Base-by-base conservation (phyloP, 495 filamentous ascomycete genomes). In the Penicillium ochrochloron region DNA sequence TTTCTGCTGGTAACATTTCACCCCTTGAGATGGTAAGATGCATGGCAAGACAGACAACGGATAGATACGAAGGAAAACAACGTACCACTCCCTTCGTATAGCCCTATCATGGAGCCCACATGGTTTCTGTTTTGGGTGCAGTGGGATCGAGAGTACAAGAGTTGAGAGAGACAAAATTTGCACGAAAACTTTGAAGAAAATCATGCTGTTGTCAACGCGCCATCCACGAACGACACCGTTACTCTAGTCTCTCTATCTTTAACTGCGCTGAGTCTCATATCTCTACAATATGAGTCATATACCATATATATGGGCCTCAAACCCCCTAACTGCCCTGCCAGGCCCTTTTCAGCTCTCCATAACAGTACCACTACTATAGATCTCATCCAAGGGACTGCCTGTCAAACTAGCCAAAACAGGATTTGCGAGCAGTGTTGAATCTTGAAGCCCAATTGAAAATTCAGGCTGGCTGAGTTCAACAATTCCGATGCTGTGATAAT, bases 11-110 rank as follows among this genome's bases (percentile, higher is more conserved):
- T 14, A 55, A 63, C 48, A 83, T 68, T 58, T 77, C 71, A 15
- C 79, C 77, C 82, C 82, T 83, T 34, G 17, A 17, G 6, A 46
- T 31, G 25, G 9, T 17, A n/a, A 15, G 19, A 62, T 35, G 19
- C 2, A 21, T 14, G 14, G 31, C 29, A 5, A 29, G 19, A 34
- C 11, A 39, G 25, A 25, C 33, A 46, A 29, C 14, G 1, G 19
- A 19, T 10, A 25, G 17, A 19, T 44, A 42, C 42, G 35, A 11
- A n/a, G 17, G 17, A 52, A n/a, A 4, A 9, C 14, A 21, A 9
- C n/a, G 27, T 17, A 62, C 60, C 60, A 62, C 31, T 62, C 60
- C 27, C 37, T 58, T 44, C 56, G 37, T 44, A 58, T 33, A 15
- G 14, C n/a, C 14, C 44, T 58, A 9, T 58, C 10, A 12, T 12